Evolutionary conservation across 805 yeast species (phyloP), one percentile per base, ranked within the genome.

Genomic region (Suhomyces vadensis): DNA sequence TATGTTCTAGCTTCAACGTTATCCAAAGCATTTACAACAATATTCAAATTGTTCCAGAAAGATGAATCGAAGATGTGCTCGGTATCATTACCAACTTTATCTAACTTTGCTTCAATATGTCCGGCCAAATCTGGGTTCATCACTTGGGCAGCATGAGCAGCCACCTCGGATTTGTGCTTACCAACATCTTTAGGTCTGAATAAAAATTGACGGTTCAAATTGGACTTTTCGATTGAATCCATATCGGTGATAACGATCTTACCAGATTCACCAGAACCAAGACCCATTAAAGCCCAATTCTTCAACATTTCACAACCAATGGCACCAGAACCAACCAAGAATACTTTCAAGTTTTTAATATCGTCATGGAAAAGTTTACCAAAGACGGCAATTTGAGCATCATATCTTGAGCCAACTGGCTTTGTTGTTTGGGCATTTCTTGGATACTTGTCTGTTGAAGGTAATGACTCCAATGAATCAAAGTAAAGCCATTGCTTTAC

Each of bases 221-320:
- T 94, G 9, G 97, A 89, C 66, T 89, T 89, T 67, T 94, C 99
- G 60, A 94, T 94, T 5, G 94, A 80, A 62, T 94, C 99, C 62
- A 84, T 94, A 67, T 92, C 99, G 20, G 99, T 94, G 37, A 94
- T 84, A 42, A 71, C 68, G 48, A 94, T 87, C 56, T 81, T 78
- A 57, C 99, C 99, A 3, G 85, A 66, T 31, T 91, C 88, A 33
- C 98, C 98, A 19, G 95, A 77, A 26, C 96, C 98, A 42, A 94
- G 71, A 36, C 99, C 99, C 80, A 91, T 77, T 78, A 94, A 78
- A 4, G 99, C 97, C 98, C 98, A 94, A 61, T 89, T 91, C 69
- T 94, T 94, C 58, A 94, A 75, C 91, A 94, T 92, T 70, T 94
- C 99, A 73, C 99, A 94, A 31, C 99, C 99, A 73, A 94, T 94